Percentiles rank a stretch among this genome's conserved stretches.
Conservation (phyloP, 768 basidiomycete genomes). For the Heimioporus sp. region DNA sequence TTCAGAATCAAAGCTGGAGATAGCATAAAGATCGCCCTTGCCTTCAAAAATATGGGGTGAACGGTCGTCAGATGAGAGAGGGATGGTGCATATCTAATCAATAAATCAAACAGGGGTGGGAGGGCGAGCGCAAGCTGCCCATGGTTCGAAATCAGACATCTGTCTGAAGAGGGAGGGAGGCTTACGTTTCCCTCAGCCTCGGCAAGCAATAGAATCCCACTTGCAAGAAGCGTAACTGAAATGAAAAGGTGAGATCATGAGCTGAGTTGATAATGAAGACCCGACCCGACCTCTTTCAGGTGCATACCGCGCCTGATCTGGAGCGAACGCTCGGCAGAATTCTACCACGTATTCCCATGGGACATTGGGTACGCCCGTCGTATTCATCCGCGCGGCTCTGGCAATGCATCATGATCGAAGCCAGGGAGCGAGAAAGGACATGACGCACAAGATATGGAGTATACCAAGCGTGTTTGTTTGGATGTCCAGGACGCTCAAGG, state of each 20-base stretch:
- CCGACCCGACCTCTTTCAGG: slow-evolving; percentile 60
- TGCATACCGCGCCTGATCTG: slow-evolving; percentile 61
- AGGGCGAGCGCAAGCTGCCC: slow-evolving; percentile 47
- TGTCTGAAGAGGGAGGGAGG: background rate
- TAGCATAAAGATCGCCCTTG: slow-evolving; percentile 29
- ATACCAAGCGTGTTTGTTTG: slow-evolving; percentile 59
- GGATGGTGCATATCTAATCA: slow-evolving; percentile 60
- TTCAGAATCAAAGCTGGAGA: background rate
- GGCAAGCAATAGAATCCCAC: slow-evolving; percentile 55
- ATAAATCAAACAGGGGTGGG: slow-evolving; percentile 54
- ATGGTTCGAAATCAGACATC: slow-evolving; percentile 19
- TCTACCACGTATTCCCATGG: slow-evolving; percentile 41
- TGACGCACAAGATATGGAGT: slow-evolving; percentile 69
- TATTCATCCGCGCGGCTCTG: slow-evolving; percentile 60
- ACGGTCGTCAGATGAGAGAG: slow-evolving; percentile 62
- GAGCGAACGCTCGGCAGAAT: slow-evolving; percentile 64
- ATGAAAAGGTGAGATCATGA: slow-evolving; percentile 1
- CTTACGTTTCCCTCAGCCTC: slow-evolving; percentile 51
- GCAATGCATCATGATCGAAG: background rate
- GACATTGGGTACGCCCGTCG: slow-evolving; percentile 38
- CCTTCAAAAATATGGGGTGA: slow-evolving; percentile 66
- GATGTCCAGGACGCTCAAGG: slow-evolving; percentile 56
- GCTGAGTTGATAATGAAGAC: background rate
- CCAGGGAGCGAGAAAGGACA: background rate
- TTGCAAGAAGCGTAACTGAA: slow-evolving; percentile 65